phyloP scores from a whole-genome alignment of 2,329 filamentous ascomycete genomes.

The Grosmannia huntii region DNA sequence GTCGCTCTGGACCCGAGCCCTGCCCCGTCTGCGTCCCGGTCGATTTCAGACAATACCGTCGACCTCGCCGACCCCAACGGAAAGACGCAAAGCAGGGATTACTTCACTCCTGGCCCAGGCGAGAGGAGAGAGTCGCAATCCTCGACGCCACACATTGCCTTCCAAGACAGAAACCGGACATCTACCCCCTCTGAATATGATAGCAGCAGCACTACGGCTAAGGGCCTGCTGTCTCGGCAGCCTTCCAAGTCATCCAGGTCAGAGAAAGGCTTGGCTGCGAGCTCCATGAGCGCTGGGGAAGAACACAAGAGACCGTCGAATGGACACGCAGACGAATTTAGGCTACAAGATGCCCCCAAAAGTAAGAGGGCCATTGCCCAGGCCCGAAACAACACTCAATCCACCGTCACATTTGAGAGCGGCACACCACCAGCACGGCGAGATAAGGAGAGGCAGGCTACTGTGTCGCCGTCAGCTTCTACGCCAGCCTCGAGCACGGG shows the following conservation, averaged over 20 bases:
- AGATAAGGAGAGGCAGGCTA: slow-evolving; percentile 18
- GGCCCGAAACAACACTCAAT: slow-evolving; percentile 31
- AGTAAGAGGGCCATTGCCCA: slow-evolving; percentile 31
- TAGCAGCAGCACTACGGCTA: slow-evolving; percentile 31
- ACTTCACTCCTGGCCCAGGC: slow-evolving; percentile 34
- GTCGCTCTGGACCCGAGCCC: slow-evolving; percentile 62
- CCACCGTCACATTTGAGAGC: slow-evolving; percentile 26
- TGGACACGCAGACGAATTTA: slow-evolving; percentile 49
- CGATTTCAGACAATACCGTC: slow-evolving; percentile 32
- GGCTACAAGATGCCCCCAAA: slow-evolving; percentile 69
- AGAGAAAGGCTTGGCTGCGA: slow-evolving; percentile 21
- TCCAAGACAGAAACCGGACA: slow-evolving; percentile 69
- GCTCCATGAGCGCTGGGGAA: slow-evolving; percentile 21
- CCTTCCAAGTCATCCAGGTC: slow-evolving; percentile 30
- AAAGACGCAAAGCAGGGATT: slow-evolving; percentile 39
- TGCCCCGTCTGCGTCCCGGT: slow-evolving; percentile 37
- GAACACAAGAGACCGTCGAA: slow-evolving; percentile 25
- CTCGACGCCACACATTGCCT: slow-evolving; percentile 79
- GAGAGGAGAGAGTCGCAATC: slow-evolving; percentile 34
- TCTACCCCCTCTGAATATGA: slow-evolving; percentile 44
- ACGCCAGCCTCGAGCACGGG: slow-evolving; percentile 22
- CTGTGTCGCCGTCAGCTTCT: slow-evolving; percentile 15
- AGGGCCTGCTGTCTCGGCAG: slow-evolving; percentile 35
- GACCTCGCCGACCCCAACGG: slow-evolving; percentile 33
- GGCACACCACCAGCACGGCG: slow-evolving; percentile 23